phyloP scores from a whole-genome alignment of 148 eudicot species.

The Beta vulgaris region DNA sequence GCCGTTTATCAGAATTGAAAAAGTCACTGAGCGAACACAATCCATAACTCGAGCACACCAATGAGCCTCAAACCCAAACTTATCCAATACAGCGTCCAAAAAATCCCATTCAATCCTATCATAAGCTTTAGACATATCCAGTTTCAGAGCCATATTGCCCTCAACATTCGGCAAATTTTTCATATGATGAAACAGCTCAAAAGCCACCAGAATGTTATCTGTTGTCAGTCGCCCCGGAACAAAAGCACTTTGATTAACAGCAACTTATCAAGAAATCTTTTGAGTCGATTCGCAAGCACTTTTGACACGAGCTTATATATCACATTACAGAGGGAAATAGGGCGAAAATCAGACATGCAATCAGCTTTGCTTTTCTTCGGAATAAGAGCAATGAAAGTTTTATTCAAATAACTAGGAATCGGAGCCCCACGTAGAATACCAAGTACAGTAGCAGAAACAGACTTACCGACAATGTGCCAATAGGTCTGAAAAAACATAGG shows the following conservation, averaged over 20 bases:
- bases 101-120: background rate
- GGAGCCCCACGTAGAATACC: background rate
- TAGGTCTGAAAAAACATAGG: no score
- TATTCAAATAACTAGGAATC: background rate
- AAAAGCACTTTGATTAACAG: no score
- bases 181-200: constrained; percentile 3
- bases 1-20: background rate
- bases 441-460: background rate
- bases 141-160: constrained; percentile 7
- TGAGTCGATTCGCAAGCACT: no score
- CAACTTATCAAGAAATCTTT: no score
- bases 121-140: constrained; percentile 2
- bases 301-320: no score
- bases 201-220: background rate
- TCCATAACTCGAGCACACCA: background rate
- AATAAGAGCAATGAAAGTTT: background rate
- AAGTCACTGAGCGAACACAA: background rate
- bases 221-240: no score
- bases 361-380: no score
- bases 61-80: background rate
- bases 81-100: background rate
- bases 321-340: no score
- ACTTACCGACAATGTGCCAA: background rate
- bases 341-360: no score
- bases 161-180: background rate